A percentile compares a stretch with the other conserved stretches of the same genome.
phyloP scores from a whole-genome alignment of 306 rosid genomes.

The Spatholobus suberectus region DNA sequence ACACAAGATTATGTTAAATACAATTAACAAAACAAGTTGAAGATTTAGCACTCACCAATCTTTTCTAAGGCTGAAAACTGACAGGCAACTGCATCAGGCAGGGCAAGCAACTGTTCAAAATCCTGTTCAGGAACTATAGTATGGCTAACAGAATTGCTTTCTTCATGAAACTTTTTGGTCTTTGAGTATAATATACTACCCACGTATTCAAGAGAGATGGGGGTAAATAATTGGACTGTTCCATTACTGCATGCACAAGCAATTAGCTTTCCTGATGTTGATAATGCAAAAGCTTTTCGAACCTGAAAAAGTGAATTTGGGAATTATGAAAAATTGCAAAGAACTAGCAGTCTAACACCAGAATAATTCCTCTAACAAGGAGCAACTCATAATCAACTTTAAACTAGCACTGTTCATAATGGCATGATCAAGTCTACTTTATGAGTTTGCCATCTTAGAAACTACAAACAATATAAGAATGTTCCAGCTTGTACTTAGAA shows the following conservation, averaged over 20 bases:
- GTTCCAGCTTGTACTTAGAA: conserved; percentile 19
- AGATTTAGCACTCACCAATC: conserved; percentile 64
- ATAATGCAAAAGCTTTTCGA: conserved; percentile 66
- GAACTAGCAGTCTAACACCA: conserved; percentile 3
- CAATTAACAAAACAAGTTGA: conserved; percentile 16
- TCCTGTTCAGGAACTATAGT: conserved; percentile 48
- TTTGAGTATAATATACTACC: conserved; percentile 66
- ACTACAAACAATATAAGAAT: conserved; percentile 24
- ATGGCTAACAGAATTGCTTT: conserved; percentile 37
- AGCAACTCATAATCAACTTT: conserved; percentile 28
- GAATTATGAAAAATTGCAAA: conserved; percentile 31
- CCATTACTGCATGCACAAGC: conserved; percentile 88
- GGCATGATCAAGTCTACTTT: conserved; percentile 17
- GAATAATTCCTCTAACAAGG: neutral
- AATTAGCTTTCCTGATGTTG: conserved; percentile 63
- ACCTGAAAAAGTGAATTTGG: conserved; percentile 58
- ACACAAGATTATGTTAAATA: neutral
- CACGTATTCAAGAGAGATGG: conserved; percentile 55
- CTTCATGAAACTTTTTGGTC: conserved; percentile 49
- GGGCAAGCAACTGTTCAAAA: conserved; percentile 44
- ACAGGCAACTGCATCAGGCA: conserved; percentile 85
- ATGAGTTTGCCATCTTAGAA: conserved; percentile 30
- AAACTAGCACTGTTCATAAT: conserved; percentile 17
- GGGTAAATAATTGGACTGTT: conserved; percentile 59
- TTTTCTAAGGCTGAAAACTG: conserved; percentile 70